Percentiles rank a stretch among this genome's conserved stretches.
These are phyloP conservation scores for Filosporella fistucella DNA, from an alignment of 495 filamentous ascomycete genomes.

Conservation along the genomic window DNA sequence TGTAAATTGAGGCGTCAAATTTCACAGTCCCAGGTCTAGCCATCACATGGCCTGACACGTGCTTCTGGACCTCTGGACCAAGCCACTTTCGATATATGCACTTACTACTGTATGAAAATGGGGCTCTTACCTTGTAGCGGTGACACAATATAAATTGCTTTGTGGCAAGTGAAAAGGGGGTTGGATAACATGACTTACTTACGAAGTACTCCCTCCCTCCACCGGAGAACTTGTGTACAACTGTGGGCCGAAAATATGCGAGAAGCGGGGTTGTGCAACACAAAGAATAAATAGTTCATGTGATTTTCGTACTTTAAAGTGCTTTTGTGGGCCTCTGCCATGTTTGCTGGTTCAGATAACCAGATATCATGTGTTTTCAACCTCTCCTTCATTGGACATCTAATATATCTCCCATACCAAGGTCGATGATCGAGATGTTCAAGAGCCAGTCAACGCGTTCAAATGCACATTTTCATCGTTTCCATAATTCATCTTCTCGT, in stretches of 20 bases:
- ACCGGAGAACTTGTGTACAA: background rate
- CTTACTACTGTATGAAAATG: background rate
- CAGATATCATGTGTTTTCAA: background rate
- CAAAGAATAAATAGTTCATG: slow-evolving; percentile 11
- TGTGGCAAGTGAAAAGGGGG: slow-evolving; percentile 3
- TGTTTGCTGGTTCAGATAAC: slow-evolving; percentile 10
- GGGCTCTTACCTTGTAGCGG: slow-evolving; percentile 1
- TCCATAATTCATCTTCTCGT: slow-evolving; percentile 10
- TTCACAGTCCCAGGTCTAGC: too few relatives aligned
- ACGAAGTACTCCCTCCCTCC: too few relatives aligned
- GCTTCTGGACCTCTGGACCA: background rate
- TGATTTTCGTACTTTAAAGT: slow-evolving; percentile 7
- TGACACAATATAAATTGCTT: slow-evolving; percentile 6
- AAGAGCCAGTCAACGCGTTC: slow-evolving; percentile 14
- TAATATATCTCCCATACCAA: slow-evolving; percentile 9
- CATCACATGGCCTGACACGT: slow-evolving; percentile 7
- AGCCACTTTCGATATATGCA: slow-evolving; percentile 7
- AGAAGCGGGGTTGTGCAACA: background rate
- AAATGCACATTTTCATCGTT: slow-evolving; percentile 17
- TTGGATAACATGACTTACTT: too few relatives aligned
- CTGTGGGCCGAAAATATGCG: background rate
- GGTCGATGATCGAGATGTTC: slow-evolving; percentile 9
- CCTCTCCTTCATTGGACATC: background rate
- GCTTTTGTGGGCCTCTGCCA: slow-evolving; percentile 4
- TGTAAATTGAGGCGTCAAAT: too few relatives aligned